These are phyloP conservation scores for Acarospora socialis DNA, from an alignment of 2,329 filamentous ascomycete genomes.

Conservation along the genomic window DNA sequence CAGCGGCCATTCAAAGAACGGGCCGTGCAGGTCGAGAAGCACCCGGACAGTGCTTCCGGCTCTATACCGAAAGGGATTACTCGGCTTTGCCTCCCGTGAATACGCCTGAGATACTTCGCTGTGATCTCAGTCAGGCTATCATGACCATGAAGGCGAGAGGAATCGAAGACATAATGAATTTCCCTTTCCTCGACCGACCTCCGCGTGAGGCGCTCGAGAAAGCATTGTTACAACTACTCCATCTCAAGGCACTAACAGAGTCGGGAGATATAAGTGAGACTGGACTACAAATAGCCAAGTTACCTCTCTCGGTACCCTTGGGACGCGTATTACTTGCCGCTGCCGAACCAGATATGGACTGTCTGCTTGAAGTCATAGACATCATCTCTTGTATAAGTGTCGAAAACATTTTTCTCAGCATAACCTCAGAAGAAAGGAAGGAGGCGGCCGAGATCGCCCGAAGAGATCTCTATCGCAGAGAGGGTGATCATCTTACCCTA, in stretches of 20 bases:
- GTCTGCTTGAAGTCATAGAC: slow-evolving; percentile 71
- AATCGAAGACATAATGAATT: slow-evolving; percentile 64
- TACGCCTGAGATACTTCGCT: slow-evolving; percentile 77
- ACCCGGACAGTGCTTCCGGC: slow-evolving; percentile 72
- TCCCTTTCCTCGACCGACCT: slow-evolving; percentile 75
- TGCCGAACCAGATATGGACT: slow-evolving; percentile 53
- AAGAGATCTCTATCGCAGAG: slow-evolving; percentile 41
- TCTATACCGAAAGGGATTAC: slow-evolving; percentile 75
- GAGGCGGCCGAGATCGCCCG: slow-evolving; percentile 43
- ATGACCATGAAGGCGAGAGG: slow-evolving; percentile 89
- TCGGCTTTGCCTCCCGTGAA: slow-evolving; percentile 56
- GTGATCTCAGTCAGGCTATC: slow-evolving; percentile 72
- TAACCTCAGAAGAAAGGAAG: slow-evolving; percentile 44
- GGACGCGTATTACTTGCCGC: slow-evolving; percentile 74
- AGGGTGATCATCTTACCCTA: slow-evolving; percentile 51
- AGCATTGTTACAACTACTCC: slow-evolving; percentile 64
- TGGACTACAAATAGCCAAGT: slow-evolving; percentile 63
- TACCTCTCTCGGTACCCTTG: slow-evolving; percentile 70
- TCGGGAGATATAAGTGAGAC: slow-evolving; percentile 57
- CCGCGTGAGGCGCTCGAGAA: slow-evolving; percentile 65
- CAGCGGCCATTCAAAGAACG: slow-evolving; percentile 79
- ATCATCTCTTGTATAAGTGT: slow-evolving; percentile 56
- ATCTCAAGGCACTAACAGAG: slow-evolving; percentile 61
- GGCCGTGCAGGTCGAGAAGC: slow-evolving; percentile 90
- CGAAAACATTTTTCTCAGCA: slow-evolving; percentile 48